Evolutionary conservation across 1,284 basidiomycete species (phyloP), one percentile per base, ranked within the genome.

Genomic region (Ceratobasidium sp.): DNA sequence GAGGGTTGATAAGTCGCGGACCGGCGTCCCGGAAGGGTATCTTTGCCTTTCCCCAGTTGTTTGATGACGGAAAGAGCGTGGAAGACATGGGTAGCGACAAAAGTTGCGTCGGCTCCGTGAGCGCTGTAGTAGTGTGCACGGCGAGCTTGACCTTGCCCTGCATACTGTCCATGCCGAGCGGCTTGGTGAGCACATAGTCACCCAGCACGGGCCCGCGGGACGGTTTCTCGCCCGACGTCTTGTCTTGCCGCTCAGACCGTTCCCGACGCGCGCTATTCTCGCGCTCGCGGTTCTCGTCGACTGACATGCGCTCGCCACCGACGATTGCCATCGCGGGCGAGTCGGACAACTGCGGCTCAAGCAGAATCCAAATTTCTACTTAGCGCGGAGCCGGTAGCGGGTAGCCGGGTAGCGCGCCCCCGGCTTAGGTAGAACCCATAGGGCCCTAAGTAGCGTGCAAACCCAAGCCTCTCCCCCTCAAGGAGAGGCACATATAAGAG

Each of bases 101-200:
- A 94, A 49, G 90, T 84, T 0, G 97, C 98, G 81, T 98, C 97
- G 4, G 90, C 83, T 0, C 95, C 96, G 80, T 98, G 95, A 0
- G 90, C 92, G 14, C 91, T 90, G 83, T 94, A 98, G 83, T 90
- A 98, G 24, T 95, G 81, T 97, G 95, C 51, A 93, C 92, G 7
- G 95, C 97, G 22, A 98, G 89, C 86, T 98, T 99, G 80, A 99
- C 98, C 82, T 98, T 98, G 78, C 97, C 98, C n/a, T n/a, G n/a
- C 96, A 99, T 99, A 82, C 94, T 96, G 48, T 97, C 97, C 49
- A 96, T 96, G 63, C 98, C 97, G 43, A 99, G 87, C 2, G 97
- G 98, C 87, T 98, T 98, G 79, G 94, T 94, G 77, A 99, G 88
- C 76, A 94, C 94, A 85, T 98, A 99, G 81, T 98, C 95, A 49